A percentile compares a stretch with the other conserved stretches of the same genome.
These are phyloP conservation scores for Boletus sp. DNA, from an alignment of 768 basidiomycete genomes.

Conservation along the genomic window DNA sequence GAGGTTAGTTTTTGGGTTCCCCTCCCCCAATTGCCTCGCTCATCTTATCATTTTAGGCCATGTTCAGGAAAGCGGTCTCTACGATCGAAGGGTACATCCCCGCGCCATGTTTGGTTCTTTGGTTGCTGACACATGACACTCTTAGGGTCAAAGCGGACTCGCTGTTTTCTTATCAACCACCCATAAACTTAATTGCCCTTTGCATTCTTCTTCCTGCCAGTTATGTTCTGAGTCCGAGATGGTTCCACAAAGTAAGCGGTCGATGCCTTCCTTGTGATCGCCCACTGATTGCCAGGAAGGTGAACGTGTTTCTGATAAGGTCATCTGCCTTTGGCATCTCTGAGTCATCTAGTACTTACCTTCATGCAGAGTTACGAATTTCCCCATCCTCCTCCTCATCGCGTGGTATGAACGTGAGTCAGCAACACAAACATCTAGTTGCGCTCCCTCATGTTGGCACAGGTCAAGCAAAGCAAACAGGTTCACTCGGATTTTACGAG, in stretches of 20 bases:
- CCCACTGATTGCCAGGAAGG: slow-evolving; percentile 39
- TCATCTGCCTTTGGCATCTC: slow-evolving; percentile 23
- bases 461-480: slow-evolving; percentile 64
- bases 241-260: slow-evolving; percentile 88
- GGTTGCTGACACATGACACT: slow-evolving; percentile 13
- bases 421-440: background rate
- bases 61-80: slow-evolving; percentile 92
- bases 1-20: slow-evolving; percentile 51
- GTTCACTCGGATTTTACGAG: slow-evolving; percentile 68
- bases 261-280: slow-evolving; percentile 2
- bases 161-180: slow-evolving; percentile 92
- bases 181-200: slow-evolving; percentile 86
- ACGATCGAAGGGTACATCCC: slow-evolving; percentile 88
- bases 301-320: slow-evolving; percentile 89
- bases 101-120: background rate
- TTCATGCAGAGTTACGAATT: slow-evolving; percentile 63
- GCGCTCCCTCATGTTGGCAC: background rate
- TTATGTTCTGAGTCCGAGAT: slow-evolving; percentile 85
- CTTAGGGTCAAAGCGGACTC: slow-evolving; percentile 82
- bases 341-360: background rate
- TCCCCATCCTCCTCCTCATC: slow-evolving; percentile 79
- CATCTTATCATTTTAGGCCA: slow-evolving; percentile 51
- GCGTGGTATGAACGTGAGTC: slow-evolving; percentile 74
- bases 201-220: slow-evolving; percentile 84
- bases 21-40: background rate